These are phyloP conservation scores for Dioszegia hungarica DNA, from an alignment of 768 basidiomycete species.

Conservation along the genomic window DNA sequence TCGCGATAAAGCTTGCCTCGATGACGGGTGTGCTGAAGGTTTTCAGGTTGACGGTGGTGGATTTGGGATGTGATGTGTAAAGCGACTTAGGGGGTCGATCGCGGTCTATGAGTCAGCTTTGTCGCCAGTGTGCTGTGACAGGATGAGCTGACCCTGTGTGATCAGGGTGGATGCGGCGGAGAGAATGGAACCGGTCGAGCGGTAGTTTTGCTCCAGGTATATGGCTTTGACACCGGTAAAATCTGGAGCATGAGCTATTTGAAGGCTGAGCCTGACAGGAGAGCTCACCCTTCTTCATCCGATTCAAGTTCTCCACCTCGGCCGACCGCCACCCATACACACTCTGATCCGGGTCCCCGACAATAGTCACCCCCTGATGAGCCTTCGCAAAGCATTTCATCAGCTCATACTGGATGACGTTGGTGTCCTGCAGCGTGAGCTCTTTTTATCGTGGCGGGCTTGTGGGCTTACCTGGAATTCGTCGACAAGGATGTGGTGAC, in stretches of 20 bases:
- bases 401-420: conserved; percentile 72
- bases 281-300: conserved; percentile 62
- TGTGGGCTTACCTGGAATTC: conserved; percentile 62
- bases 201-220: conserved; percentile 78
- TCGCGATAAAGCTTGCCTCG: conserved; percentile 68
- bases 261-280: neutral
- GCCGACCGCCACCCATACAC: conserved; percentile 85
- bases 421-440: conserved; percentile 62
- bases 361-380: conserved; percentile 63
- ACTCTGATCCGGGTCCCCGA: conserved; percentile 88
- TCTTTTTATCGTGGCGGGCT: neutral
- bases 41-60: conserved; percentile 60
- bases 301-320: conserved; percentile 66
- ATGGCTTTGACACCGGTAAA: conserved; percentile 65
- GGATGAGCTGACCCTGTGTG: conserved; percentile 59
- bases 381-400: conserved; percentile 63
- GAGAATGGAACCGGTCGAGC: conserved; percentile 73
- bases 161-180: conserved; percentile 70
- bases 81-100: conserved; percentile 69
- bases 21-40: conserved; percentile 52
- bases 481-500: conserved; percentile 68
- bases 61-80: conserved; percentile 62
- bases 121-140: neutral
- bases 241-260: conserved; percentile 55
- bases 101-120: conserved; percentile 56